Conservation (phyloP, 345 rosid genomes). For the Lagerstroemia speciosa region DNA sequence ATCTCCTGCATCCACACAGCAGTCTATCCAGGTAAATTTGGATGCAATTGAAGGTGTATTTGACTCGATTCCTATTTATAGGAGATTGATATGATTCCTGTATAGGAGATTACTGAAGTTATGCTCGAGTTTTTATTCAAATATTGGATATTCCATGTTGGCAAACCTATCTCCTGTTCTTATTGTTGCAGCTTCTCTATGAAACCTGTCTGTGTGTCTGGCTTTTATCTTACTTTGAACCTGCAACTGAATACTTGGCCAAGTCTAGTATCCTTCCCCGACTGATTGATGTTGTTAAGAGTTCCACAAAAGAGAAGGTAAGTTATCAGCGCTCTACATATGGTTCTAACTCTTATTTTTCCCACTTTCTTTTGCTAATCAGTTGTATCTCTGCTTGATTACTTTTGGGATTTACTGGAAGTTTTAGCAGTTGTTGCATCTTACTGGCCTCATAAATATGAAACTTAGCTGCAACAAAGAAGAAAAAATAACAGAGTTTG, state of each 20-base stretch:
- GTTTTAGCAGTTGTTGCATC: no score
- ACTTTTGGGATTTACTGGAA: not conserved
- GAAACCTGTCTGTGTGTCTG: conserved; percentile 93
- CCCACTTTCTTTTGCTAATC: no score
- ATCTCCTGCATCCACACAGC: conserved; percentile 94
- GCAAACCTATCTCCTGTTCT: no score
- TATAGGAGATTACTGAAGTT: no score
- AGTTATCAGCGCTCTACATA: conserved; percentile 2
- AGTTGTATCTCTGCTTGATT: not conserved
- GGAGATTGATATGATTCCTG: no score
- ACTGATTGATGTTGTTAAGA: conserved; percentile 70
- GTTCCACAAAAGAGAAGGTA: conserved; percentile 94
- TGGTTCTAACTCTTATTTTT: no score
- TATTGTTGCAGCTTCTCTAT: conserved; percentile 67
- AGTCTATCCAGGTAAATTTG: conserved; percentile 70
- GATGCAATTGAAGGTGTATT: not conserved
- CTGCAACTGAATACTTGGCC: conserved; percentile 79
- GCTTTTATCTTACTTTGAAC: conserved; percentile 90
- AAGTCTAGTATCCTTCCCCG: conserved; percentile 77
- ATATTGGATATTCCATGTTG: no score
- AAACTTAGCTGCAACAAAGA: no score
- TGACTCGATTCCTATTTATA: conserved; percentile 6
- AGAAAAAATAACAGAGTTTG: no score
- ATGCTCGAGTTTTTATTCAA: no score
- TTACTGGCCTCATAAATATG: no score